Evolutionary conservation across 345 rosid species (phyloP), one percentile per base, ranked within the genome.

Genomic region (Pistacia integerrima): DNA sequence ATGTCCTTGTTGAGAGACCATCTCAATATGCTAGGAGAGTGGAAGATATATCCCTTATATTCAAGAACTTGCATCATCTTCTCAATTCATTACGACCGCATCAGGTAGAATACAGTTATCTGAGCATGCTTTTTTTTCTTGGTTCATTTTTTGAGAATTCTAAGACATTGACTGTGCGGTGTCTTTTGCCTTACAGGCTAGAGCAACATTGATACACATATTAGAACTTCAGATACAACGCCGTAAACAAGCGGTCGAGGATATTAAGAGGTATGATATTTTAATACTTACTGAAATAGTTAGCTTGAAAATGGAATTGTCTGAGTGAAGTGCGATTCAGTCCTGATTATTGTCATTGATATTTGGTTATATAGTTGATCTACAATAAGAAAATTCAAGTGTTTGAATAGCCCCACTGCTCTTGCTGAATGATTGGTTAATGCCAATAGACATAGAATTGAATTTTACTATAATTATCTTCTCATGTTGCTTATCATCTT

Each of bases 11-110:
- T 75, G 99, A 91, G 78, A 91, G 98, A 66, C 99, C 98, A 16
- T 93, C 99, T 63, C 97, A 93, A 76, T 96, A 93, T 70, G 99
- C 98, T 5, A 90, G 97, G 86, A 86, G 94, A 79, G 94, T 92
- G 48, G 98, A 93, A 78, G 97, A 96, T 30, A 88, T 96, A 38
- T 96, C 98, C 61, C 90, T 94, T 3, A 86, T 96, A 59, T 96
- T 92, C 83, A 93, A 93, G 88, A 96, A 96, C 70, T 82, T 93
- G 87, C 99, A 96, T 83, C 97, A 96, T 83, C 92, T 96, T 78
- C 97, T 96, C 64, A 96, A 96, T 85, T 96, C 94, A 16, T 84
- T 93, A 80, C 93, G 97, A 48, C 98, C 98, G 55, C 99, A 96
- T 85, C 97, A 93, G 91, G 98, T 91, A 59, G 51, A 68, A 13